Conservation (phyloP, 495 filamentous ascomycete species). For the Penicillium cinerascens region DNA sequence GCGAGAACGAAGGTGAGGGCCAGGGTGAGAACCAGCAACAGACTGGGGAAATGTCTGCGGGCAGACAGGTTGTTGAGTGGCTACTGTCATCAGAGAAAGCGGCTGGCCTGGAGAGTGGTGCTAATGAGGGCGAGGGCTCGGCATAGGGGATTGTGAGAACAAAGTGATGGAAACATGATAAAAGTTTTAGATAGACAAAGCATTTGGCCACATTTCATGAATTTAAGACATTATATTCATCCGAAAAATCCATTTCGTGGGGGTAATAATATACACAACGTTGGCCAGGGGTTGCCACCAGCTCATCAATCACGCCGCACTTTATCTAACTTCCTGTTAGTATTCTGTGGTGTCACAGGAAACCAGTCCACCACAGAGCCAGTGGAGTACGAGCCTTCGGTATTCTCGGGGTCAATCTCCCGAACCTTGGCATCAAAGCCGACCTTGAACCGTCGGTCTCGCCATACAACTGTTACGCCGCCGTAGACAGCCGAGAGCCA, state of each 20-base stretch:
- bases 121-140: constrained; percentile 23
- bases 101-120: constrained; percentile 33
- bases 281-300: background rate
- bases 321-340: constrained; percentile 14
- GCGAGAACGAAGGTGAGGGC: constrained; percentile 13
- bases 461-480: constrained; percentile 81
- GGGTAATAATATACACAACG: constrained; percentile 7
- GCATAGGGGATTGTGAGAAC: constrained; percentile 5
- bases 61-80: constrained; percentile 48
- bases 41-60: constrained; percentile 32
- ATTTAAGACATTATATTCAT: background rate
- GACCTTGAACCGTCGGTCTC: constrained; percentile 78
- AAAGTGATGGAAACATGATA: background rate
- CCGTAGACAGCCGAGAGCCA: constrained; percentile 84
- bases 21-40: constrained; percentile 12
- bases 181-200: constrained; percentile 4
- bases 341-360: constrained; percentile 7
- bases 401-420: constrained; percentile 33
- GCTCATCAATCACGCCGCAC: constrained; percentile 26
- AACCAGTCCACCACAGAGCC: constrained; percentile 14
- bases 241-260: background rate
- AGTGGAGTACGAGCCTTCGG: constrained; percentile 17
- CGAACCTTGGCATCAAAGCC: constrained; percentile 75
- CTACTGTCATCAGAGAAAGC: constrained; percentile 41
- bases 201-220: background rate